Conservation (phyloP, 176 grass and related monocot species). For the Phoenix dactylifera region DNA sequence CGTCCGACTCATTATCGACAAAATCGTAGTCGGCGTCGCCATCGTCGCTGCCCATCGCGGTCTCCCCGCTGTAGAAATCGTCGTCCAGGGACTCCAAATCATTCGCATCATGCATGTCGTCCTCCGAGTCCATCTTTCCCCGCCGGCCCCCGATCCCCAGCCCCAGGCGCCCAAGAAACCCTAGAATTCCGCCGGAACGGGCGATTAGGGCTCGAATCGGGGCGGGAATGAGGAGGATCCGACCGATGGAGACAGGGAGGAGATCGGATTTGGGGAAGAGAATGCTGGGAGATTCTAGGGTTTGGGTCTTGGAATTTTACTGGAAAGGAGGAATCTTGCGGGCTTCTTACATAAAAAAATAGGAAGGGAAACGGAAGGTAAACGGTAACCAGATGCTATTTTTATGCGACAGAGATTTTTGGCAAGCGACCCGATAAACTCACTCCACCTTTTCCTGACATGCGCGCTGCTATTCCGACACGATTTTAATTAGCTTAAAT, state of each 20-base stretch:
- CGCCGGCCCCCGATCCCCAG: slow-evolving; percentile 22
- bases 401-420: no score
- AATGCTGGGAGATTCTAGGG: slow-evolving; percentile 11
- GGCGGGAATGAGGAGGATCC: slow-evolving; percentile 39
- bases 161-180: slow-evolving; percentile 27
- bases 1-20: slow-evolving; percentile 84
- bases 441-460: no score
- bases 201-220: slow-evolving; percentile 42
- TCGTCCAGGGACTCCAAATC: slow-evolving; percentile 42
- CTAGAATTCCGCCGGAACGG: slow-evolving; percentile 10
- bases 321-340: slow-evolving; percentile 9
- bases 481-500: no score
- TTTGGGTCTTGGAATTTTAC: not conserved
- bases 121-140: slow-evolving; percentile 73
- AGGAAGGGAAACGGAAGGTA: not conserved
- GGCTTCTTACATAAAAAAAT: slow-evolving; percentile 3
- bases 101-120: slow-evolving; percentile 94
- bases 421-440: no score
- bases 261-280: slow-evolving; percentile 12
- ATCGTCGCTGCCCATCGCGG: slow-evolving; percentile 68
- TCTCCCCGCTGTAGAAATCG: slow-evolving; percentile 89
- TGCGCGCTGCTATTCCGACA: no score
- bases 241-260: slow-evolving; percentile 11
- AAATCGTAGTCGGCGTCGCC: slow-evolving; percentile 93
- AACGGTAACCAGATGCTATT: no score